phyloP scores from a whole-genome alignment of 2,329 filamentous ascomycete species.

The Penicillium sp. region DNA sequence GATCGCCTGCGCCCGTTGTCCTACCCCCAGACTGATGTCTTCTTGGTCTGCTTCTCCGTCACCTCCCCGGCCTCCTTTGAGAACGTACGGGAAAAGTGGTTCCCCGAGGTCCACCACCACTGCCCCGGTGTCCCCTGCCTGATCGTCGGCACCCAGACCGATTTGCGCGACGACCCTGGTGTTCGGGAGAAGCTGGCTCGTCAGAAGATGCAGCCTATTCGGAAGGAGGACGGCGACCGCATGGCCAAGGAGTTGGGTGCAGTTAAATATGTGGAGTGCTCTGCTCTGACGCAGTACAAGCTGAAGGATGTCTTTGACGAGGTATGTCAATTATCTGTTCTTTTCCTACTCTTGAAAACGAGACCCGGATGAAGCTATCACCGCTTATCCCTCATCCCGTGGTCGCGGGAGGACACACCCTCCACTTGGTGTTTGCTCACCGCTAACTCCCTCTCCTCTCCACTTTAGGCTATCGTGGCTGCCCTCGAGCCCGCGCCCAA shows the following conservation, averaged over 20 bases:
- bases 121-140: conserved; percentile 97
- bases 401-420: background rate
- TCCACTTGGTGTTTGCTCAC: conserved; percentile 15
- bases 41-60: conserved; percentile 98
- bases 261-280: conserved; percentile 99
- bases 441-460: conserved; percentile 19
- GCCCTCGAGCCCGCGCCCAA: conserved; percentile 87
- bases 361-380: background rate
- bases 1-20: conserved; percentile 94
- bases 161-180: conserved; percentile 86
- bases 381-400: background rate
- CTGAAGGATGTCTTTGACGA: conserved; percentile 99
- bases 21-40: conserved; percentile 98
- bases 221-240: conserved; percentile 88
- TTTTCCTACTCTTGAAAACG: no score
- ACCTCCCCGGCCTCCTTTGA: conserved; percentile 97
- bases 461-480: conserved; percentile 83
- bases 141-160: conserved; percentile 96
- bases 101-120: conserved; percentile 97
- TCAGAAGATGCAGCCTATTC: conserved; percentile 94
- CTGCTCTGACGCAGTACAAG: conserved; percentile 96
- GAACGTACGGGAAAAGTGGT: conserved; percentile 99
- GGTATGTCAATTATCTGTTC: conserved; percentile 58
- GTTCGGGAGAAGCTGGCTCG: conserved; percentile 91
- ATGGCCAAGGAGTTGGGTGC: conserved; percentile 98